Conservation (phyloP, 495 filamentous ascomycete species). For the Astrothelium subdiscretum region DNA sequence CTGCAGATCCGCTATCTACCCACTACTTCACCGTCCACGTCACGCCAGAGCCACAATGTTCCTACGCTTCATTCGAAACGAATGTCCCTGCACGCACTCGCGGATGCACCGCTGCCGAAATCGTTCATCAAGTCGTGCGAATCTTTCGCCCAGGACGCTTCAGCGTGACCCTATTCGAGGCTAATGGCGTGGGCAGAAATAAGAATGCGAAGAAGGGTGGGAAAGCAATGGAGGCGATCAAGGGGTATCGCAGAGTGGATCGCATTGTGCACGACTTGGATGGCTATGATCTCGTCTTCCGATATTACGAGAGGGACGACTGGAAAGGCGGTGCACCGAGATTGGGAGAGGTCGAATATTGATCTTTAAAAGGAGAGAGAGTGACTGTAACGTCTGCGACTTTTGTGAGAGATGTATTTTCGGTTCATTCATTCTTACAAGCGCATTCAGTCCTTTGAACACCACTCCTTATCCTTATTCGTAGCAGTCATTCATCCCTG, state of each 20-base stretch:
- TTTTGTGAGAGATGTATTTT: too few relatives aligned
- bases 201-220: slow-evolving; percentile 40
- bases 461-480: too few relatives aligned
- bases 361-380: background rate
- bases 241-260: slow-evolving; percentile 82
- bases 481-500: too few relatives aligned
- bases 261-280: slow-evolving; percentile 96
- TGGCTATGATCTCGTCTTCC: slow-evolving; percentile 93
- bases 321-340: slow-evolving; percentile 73
- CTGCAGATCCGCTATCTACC: slow-evolving; percentile 26
- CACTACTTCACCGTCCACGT: slow-evolving; percentile 99
- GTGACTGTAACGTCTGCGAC: too few relatives aligned
- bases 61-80: slow-evolving; percentile 98
- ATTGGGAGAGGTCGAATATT: slow-evolving; percentile 48
- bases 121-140: slow-evolving; percentile 83
- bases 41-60: slow-evolving; percentile 93
- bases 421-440: too few relatives aligned
- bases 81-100: slow-evolving; percentile 72
- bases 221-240: slow-evolving; percentile 67
- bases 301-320: slow-evolving; percentile 86
- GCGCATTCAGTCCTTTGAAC: too few relatives aligned
- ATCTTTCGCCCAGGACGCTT: slow-evolving; percentile 97
- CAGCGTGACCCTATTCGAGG: slow-evolving; percentile 93
- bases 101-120: slow-evolving; percentile 76
- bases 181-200: slow-evolving; percentile 46